Evolutionary conservation across 208 protist species (phyloP).

Genomic region (Trichomonas vaginalis): DNA sequence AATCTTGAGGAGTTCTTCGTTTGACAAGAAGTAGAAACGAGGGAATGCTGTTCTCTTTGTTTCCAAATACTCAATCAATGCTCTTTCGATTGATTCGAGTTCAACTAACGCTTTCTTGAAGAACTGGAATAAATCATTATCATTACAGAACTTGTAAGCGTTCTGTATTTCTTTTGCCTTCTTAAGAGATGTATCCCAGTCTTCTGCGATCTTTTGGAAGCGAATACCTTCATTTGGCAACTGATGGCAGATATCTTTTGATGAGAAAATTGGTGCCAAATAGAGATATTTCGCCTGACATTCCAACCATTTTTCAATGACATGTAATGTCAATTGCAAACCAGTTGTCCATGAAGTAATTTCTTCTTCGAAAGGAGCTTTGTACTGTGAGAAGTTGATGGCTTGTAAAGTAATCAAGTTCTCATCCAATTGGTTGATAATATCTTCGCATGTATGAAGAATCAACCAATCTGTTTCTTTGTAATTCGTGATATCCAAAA

Average conservation of each 20-base stretch:
- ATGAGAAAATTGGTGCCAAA: background rate
- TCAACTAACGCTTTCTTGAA: background rate
- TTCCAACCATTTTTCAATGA: constrained; percentile 5
- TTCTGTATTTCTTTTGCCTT: background rate
- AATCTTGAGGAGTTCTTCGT: constrained; percentile 66
- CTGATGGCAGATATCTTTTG: constrained; percentile 6
- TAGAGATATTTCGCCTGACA: background rate
- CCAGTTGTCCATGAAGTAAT: background rate
- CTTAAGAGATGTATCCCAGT: background rate
- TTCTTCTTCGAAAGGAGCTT: constrained; percentile 15
- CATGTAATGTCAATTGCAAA: background rate
- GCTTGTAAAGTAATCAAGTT: background rate
- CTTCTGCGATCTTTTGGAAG: background rate
- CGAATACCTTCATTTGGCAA: background rate
- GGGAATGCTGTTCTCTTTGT: constrained; percentile 56
- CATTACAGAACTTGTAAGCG: constrained; percentile 2
- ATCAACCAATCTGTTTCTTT: constrained; percentile 11
- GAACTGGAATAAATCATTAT: background rate
- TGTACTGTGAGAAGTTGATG: background rate
- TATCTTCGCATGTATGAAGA: background rate
- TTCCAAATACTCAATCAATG: constrained; percentile 45
- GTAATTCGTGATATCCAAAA: constrained; percentile 39
- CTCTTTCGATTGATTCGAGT: background rate
- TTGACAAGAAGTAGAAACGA: constrained; percentile 68
- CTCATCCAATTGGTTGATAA: constrained; percentile 5